Evolutionary conservation across 352 stramenopile genomes (phyloP), one percentile per base, ranked within the genome.

Genomic region (Globisporangium rhizosaccharum): DNA sequence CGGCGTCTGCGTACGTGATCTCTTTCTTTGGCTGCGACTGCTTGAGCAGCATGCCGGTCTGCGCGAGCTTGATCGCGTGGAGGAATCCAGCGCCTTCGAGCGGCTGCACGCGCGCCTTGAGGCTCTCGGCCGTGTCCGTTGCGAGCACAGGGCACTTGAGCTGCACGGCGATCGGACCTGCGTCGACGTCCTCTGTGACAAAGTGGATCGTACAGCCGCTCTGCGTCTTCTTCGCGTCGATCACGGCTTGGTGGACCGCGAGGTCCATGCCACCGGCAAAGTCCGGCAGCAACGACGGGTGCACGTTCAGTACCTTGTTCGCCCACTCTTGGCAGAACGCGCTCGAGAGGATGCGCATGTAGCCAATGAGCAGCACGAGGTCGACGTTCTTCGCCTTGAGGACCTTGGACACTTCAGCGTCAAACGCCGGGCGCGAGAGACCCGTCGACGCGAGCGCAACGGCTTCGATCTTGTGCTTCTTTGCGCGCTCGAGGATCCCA

Each of bases 241-340:
- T 77, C 54, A 99, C 97, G 42, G 94, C 96, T 73, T 98, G 87
- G 78, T 99, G 97, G 30, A 99, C 97, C n/a, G 90, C 91, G 51
- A 98, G 73, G 75, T 99, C 97, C 97, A 99, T 99, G 51, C 97
- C 96, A n/a, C 97, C 97, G 61, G 96, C 97, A 75, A 99, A 98
- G 57, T 99, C 97, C 15, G 97, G 97, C 23, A 99, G 82, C 37
- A 99, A 85, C 45, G 96, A 99, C 50, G 97, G 97, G 76, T 99
- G 97, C 48, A 99, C 97, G 76, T 99, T 99, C 17, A 99, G 86
- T 66, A 98, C 98, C 61, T 96, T 90, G 68, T 92, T 85, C 59
- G 85, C 70, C 96, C 96, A 99, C 62, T 93, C 86, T 61, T 96
- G 81, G 71, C 88, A 97, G 70, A 99, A 99, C 42, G 89, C 74